Evolutionary conservation across 2,329 filamentous ascomycete genomes (phyloP).

Genomic region (Colletotrichum lindemuthianum): DNA sequence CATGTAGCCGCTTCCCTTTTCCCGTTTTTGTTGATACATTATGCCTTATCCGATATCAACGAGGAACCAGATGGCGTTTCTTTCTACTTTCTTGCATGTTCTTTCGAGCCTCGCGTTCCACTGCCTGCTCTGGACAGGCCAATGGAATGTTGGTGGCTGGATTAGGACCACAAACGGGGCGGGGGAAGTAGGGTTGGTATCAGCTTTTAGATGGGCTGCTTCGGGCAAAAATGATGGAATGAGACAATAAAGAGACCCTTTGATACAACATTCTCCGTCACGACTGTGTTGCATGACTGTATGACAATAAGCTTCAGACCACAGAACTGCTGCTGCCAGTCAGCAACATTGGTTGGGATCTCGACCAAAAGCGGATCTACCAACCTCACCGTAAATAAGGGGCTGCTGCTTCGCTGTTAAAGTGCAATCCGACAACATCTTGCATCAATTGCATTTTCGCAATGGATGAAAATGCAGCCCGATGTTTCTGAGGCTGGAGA

Average conservation of each 20-base stretch:
- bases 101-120: background rate
- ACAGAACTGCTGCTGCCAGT: too few species aligned
- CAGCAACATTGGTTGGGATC: too few species aligned
- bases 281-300: background rate
- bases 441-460: too few species aligned
- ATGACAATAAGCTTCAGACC: background rate
- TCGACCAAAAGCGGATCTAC: too few species aligned
- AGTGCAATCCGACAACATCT: too few species aligned
- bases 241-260: conserved; percentile 15
- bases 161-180: conserved; percentile 15
- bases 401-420: too few species aligned
- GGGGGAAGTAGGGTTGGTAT: background rate
- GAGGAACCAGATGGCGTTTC: conserved; percentile 18
- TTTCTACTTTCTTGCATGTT: conserved; percentile 21
- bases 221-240: conserved; percentile 19
- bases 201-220: conserved; percentile 2
- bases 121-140: conserved; percentile 21
- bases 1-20: background rate
- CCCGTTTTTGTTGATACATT: conserved; percentile 14
- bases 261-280: background rate
- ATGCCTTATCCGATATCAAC: conserved; percentile 26
- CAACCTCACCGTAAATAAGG: too few species aligned
- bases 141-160: background rate
- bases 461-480: too few species aligned
- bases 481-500: too few species aligned